Conservation (phyloP, 371 early-diverging fungal genomes). For the Lichtheimia ramosa region DNA sequence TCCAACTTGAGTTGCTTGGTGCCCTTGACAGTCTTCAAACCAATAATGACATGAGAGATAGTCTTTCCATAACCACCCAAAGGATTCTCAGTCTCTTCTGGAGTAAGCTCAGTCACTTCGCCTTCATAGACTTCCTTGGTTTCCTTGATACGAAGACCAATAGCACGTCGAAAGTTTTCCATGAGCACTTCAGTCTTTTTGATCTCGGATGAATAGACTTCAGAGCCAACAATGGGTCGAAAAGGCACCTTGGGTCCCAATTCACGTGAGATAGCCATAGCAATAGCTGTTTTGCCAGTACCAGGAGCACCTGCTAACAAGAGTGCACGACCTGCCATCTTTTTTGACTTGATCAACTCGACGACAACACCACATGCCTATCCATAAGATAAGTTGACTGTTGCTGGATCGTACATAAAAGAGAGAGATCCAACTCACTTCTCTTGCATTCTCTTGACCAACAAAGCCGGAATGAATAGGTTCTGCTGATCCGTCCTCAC, state of each 20-base stretch:
- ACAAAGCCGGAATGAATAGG: slow-evolving; percentile 92
- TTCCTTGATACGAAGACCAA: slow-evolving; percentile 97
- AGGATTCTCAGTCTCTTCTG: slow-evolving; percentile 95
- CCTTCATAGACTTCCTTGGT: slow-evolving; percentile 99
- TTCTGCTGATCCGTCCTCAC: slow-evolving; percentile 87
- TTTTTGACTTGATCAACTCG: slow-evolving; percentile 91
- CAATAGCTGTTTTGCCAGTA: slow-evolving; percentile 94
- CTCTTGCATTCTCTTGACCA: slow-evolving; percentile 94
- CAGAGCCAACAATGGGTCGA: slow-evolving; percentile 97
- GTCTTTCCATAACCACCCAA: slow-evolving; percentile 93
- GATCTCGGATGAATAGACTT: slow-evolving; percentile 96
- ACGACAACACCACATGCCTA: slow-evolving; percentile 93
- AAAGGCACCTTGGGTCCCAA: slow-evolving; percentile 97
- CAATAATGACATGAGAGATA: slow-evolving; percentile 93
- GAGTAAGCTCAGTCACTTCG: slow-evolving; percentile 97
- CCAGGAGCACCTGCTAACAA: slow-evolving; percentile 98
- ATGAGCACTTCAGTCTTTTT: slow-evolving; percentile 99
- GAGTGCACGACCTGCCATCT: slow-evolving; percentile 96
- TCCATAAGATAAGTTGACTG: background rate
- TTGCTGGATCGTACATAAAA: background rate
- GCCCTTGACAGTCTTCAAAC: slow-evolving; percentile 98
- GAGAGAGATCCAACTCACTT: slow-evolving; percentile 57
- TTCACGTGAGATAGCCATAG: slow-evolving; percentile 94
- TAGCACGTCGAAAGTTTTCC: slow-evolving; percentile 98
- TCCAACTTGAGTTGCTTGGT: slow-evolving; percentile 97